These are phyloP conservation scores for Mucor circinelloides DNA, from an alignment of 371 early-diverging fungal genomes.

Conservation along the genomic window DNA sequence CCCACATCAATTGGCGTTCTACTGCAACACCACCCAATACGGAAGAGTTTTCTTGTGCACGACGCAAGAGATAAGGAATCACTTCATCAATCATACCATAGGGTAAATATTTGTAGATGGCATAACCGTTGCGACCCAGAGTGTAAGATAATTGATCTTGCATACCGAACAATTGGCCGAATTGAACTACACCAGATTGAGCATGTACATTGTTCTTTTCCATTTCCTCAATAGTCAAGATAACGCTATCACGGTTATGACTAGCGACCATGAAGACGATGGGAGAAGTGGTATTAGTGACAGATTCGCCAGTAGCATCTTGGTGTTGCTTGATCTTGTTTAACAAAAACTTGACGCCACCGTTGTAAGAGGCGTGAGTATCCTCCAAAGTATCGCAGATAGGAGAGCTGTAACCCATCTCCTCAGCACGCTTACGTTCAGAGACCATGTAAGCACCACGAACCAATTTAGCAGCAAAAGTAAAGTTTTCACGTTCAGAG, in stretches of 20 bases:
- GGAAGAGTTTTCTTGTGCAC: conserved; percentile 95
- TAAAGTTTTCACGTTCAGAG: conserved; percentile 69
- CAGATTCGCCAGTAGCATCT: conserved; percentile 24
- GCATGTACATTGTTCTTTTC: conserved; percentile 58
- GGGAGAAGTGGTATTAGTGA: conserved; percentile 48
- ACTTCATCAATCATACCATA: conserved; percentile 86
- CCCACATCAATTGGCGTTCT: conserved; percentile 57
- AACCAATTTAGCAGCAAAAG: conserved; percentile 91
- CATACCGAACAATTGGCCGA: conserved; percentile 95
- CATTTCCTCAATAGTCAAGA: conserved; percentile 69
- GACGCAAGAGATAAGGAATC: conserved; percentile 91
- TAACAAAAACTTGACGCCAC: conserved; percentile 76
- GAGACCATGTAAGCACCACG: conserved; percentile 93
- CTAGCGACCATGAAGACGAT: conserved; percentile 86
- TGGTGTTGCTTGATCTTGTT: conserved; percentile 49
- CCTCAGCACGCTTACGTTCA: conserved; percentile 80
- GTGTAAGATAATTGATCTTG: conserved; percentile 79
- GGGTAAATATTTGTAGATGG: conserved; percentile 91
- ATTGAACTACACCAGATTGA: conserved; percentile 73
- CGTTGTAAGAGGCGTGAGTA: conserved; percentile 87
- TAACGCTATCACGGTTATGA: conserved; percentile 88
- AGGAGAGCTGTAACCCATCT: conserved; percentile 73
- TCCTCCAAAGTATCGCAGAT: conserved; percentile 81
- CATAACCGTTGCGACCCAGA: conserved; percentile 77
- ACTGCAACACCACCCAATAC: conserved; percentile 56